A percentile compares a stretch with the other conserved stretches of the same genome.
Conservation (phyloP, 371 early-diverging fungal genomes). For the Globomyces sp. region DNA sequence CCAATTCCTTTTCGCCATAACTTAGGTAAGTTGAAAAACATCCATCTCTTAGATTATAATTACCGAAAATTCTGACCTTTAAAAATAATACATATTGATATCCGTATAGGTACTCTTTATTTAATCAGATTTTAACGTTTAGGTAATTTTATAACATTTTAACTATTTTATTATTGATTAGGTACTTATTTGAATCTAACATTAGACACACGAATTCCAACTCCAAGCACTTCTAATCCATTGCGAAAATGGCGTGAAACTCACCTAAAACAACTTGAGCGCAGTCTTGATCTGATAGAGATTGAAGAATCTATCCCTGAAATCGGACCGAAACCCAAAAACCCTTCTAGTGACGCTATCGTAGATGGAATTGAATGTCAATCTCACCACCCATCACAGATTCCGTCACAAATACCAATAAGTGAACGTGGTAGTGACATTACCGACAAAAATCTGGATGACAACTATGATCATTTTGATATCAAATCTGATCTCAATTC, state of each 20-base stretch:
- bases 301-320: conserved; percentile 1
- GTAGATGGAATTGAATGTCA: background rate
- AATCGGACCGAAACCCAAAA: background rate
- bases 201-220: too few relatives aligned
- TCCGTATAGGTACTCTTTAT: too few relatives aligned
- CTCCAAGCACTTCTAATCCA: background rate
- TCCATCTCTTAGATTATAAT: too few relatives aligned
- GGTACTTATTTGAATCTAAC: too few relatives aligned
- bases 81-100: too few relatives aligned
- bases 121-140: too few relatives aligned
- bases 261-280: background rate
- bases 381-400: background rate
- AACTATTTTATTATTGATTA: too few relatives aligned
- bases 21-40: too few relatives aligned
- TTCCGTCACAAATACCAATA: background rate
- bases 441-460: background rate
- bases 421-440: background rate
- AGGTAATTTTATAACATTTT: too few relatives aligned
- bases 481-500: background rate
- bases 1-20: too few relatives aligned
- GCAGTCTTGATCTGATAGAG: conserved; percentile 3
- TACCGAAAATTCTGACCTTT: too few relatives aligned
- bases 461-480: background rate
- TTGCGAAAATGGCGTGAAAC: conserved; percentile 5
- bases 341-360: background rate